These are phyloP conservation scores for Aspergillus brasiliensis DNA, from an alignment of 2,329 filamentous ascomycete genomes.

Conservation along the genomic window DNA sequence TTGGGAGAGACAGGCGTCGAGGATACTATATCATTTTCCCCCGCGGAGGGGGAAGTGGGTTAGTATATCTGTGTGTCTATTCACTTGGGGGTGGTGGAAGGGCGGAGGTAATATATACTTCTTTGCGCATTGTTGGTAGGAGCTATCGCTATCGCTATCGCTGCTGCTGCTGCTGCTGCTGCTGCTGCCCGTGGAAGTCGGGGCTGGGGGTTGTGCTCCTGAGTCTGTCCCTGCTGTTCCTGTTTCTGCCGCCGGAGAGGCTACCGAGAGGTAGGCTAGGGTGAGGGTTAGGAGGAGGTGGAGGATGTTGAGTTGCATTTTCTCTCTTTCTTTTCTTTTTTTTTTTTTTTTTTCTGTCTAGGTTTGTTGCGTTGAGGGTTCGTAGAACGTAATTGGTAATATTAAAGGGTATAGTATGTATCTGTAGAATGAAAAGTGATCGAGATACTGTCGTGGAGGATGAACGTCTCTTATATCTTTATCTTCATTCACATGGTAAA, in stretches of 20 bases:
- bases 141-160: neutral
- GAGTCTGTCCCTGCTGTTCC: neutral
- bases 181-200: neutral
- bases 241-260: neutral
- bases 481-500: no score
- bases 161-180: conserved; percentile 5
- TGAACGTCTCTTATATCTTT: no score
- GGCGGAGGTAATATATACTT: conserved; percentile 11
- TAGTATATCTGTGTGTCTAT: neutral
- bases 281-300: conserved; percentile 5
- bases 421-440: no score
- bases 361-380: neutral
- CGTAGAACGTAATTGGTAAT: neutral
- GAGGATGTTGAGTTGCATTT: conserved; percentile 10
- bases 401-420: no score
- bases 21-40: conserved; percentile 8
- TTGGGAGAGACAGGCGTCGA: conserved; percentile 12
- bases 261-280: conserved; percentile 7
- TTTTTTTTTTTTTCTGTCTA: neutral
- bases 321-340: neutral
- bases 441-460: no score
- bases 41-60: no score
- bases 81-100: neutral
- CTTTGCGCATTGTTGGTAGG: conserved; percentile 11
- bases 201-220: neutral